phyloP scores from a whole-genome alignment of 2,329 filamentous ascomycete species.

The Fusarium pseudonygamai region DNA sequence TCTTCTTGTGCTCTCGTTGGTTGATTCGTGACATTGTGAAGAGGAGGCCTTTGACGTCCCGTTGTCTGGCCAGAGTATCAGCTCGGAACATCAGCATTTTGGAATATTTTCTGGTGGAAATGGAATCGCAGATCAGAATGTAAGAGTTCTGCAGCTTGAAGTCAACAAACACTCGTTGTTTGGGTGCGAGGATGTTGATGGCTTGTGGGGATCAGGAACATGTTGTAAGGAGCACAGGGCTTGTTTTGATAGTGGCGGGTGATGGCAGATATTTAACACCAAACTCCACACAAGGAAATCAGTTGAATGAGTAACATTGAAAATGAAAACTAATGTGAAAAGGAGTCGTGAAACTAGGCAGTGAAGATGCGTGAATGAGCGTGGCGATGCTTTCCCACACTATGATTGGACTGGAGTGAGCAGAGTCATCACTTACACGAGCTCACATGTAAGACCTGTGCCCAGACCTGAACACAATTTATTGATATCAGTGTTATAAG shows the following conservation, averaged over 20 bases:
- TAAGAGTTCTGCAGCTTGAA: not conserved
- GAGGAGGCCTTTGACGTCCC: not conserved
- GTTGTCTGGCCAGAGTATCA: not conserved
- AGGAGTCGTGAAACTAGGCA: not conserved
- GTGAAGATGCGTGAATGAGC: constrained; percentile 1
- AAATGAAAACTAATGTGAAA: not conserved
- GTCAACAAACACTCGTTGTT: not conserved
- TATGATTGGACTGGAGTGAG: constrained; percentile 4
- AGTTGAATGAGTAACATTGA: not conserved
- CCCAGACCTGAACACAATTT: not conserved
- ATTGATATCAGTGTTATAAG: not conserved
- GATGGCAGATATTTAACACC: not conserved
- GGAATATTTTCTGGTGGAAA: not conserved
- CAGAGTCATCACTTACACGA: not conserved
- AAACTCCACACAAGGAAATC: not conserved
- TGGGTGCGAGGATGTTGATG: not conserved
- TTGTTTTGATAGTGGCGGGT: not conserved
- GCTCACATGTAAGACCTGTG: not conserved
- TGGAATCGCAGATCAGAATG: not conserved
- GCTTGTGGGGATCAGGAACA: not conserved
- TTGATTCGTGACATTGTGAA: not conserved
- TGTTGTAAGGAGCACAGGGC: not conserved
- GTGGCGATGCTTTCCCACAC: constrained; percentile 8
- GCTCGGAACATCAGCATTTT: not conserved
- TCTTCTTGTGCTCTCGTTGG: not conserved